phyloP scores from a whole-genome alignment of 768 basidiomycete genomes.

The Lactarius sp. region DNA sequence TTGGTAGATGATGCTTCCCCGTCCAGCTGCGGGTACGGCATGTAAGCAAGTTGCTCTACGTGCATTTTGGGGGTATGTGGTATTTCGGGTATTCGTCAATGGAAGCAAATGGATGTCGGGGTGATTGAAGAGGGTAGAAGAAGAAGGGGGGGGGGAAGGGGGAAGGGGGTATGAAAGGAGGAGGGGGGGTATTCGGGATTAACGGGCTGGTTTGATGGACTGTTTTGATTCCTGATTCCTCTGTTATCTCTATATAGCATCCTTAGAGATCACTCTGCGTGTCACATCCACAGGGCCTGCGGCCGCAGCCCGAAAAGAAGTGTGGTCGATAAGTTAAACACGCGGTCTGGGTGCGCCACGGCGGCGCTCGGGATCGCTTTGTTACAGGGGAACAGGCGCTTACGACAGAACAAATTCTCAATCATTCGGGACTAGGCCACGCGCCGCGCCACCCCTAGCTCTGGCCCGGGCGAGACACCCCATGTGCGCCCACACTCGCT shows the following conservation, averaged over 20 bases:
- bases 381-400: slow-evolving; percentile 8
- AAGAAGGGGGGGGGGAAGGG: background rate
- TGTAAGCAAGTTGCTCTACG: background rate
- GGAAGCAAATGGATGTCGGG: background rate
- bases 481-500: too few relatives aligned
- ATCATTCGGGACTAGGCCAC: background rate
- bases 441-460: slow-evolving; percentile 7
- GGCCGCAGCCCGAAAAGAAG: slow-evolving; percentile 16
- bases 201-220: background rate
- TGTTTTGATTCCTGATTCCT: background rate
- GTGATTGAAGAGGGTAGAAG: background rate
- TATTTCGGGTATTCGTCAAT: background rate
- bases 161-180: background rate
- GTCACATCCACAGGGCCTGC: slow-evolving; percentile 14
- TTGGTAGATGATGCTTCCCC: background rate
- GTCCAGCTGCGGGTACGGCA: slow-evolving; percentile 12
- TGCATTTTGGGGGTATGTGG: background rate
- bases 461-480: background rate
- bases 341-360: slow-evolving; percentile 1
- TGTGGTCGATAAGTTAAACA: slow-evolving; percentile 21
- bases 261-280: slow-evolving; percentile 16
- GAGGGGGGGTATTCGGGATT: background rate
- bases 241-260: background rate
- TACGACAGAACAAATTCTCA: slow-evolving; percentile 1
- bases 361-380: slow-evolving; percentile 6